Conservation (phyloP, 164 flowering plant species). For the Vitis rupestris region DNA sequence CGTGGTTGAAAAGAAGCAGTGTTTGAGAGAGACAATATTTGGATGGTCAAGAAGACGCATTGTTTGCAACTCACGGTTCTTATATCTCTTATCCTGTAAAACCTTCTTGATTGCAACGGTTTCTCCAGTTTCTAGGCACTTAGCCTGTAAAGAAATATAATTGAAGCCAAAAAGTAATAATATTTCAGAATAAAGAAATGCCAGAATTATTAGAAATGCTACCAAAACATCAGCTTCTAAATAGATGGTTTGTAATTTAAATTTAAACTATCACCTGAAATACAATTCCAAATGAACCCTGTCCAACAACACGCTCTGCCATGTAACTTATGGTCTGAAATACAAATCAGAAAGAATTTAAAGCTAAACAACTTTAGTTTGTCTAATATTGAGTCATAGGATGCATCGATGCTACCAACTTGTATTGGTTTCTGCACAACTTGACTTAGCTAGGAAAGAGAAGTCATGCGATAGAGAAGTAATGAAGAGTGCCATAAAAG, state of each 20-base stretch:
- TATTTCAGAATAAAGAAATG: neutral
- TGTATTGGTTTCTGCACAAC: no score
- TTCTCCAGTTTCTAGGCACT: conserved; percentile 75
- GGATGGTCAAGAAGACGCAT: conserved; percentile 87
- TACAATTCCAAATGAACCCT: conserved; percentile 75
- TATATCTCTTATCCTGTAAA: conserved; percentile 72
- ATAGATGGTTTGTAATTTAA: neutral
- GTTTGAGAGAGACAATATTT: conserved; percentile 66
- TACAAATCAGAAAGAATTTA: neutral
- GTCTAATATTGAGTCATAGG: neutral
- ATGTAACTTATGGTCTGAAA: conserved; percentile 70
- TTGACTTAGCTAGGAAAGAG: no score
- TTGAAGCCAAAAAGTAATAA: neutral
- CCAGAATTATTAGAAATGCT: neutral
- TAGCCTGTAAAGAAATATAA: conserved; percentile 42
- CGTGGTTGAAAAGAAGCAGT: conserved; percentile 80
- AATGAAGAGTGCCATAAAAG: no score
- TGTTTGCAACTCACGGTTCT: conserved; percentile 77
- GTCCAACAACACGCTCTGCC: conserved; percentile 82
- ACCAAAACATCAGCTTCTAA: neutral
- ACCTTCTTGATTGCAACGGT: conserved; percentile 81
- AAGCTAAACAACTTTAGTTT: neutral
- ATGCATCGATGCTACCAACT: neutral
- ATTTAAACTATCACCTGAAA: conserved; percentile 50
- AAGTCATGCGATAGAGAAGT: no score